Evolutionary conservation across 2,329 filamentous ascomycete genomes (phyloP).

Genomic region (Tolypocladium capitatum): DNA sequence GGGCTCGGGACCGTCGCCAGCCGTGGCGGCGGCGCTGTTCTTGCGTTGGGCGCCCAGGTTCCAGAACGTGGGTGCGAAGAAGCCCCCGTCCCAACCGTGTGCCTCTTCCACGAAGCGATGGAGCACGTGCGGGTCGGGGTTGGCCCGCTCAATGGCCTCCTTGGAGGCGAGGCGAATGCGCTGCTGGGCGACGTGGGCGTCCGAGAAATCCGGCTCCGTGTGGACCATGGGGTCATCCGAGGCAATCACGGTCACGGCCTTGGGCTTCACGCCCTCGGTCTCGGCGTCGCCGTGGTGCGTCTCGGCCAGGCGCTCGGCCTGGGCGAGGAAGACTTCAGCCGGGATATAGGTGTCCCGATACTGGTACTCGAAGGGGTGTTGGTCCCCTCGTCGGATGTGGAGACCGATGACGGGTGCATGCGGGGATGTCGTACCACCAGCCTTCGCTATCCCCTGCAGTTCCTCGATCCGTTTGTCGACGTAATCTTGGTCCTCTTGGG

Average conservation of each 20-base stretch:
- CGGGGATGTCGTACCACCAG: slow-evolving; percentile 26
- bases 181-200: slow-evolving; percentile 53
- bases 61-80: slow-evolving; percentile 73
- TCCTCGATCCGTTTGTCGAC: slow-evolving; percentile 44
- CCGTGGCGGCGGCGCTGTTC: slow-evolving; percentile 22
- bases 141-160: slow-evolving; percentile 26
- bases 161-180: slow-evolving; percentile 65
- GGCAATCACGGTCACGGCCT: slow-evolving; percentile 49
- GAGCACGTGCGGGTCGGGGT: slow-evolving; percentile 35
- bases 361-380: slow-evolving; percentile 63
- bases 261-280: slow-evolving; percentile 21
- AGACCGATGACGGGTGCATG: slow-evolving; percentile 43
- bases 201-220: slow-evolving; percentile 46
- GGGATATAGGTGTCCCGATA: slow-evolving; percentile 71
- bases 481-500: slow-evolving; percentile 51
- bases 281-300: slow-evolving; percentile 29
- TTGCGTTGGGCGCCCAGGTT: slow-evolving; percentile 45
- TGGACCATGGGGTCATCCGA: slow-evolving; percentile 74
- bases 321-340: slow-evolving; percentile 50
- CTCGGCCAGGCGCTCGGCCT: slow-evolving; percentile 42
- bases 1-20: slow-evolving; percentile 11
- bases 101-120: slow-evolving; percentile 60
- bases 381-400: slow-evolving; percentile 70
- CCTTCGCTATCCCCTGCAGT: slow-evolving; percentile 34
- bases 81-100: slow-evolving; percentile 80